These are phyloP conservation scores for Sporobolomyces roseus DNA, from an alignment of 768 basidiomycete genomes.

Conservation along the genomic window DNA sequence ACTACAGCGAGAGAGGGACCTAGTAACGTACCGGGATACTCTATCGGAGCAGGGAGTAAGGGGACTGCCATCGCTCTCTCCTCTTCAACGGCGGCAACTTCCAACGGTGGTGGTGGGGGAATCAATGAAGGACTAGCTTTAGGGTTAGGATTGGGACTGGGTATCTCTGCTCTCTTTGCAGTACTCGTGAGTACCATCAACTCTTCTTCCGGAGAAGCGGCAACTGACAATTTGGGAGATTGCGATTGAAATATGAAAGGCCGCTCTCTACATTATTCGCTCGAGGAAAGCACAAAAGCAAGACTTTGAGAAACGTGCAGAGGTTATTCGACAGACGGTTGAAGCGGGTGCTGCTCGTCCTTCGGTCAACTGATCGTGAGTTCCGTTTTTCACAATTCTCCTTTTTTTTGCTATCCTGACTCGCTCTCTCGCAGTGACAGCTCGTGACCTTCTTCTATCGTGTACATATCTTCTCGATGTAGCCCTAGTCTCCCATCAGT, in stretches of 20 bases:
- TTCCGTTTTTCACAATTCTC: not conserved
- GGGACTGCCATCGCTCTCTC: not conserved
- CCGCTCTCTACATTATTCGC: constrained; percentile 1
- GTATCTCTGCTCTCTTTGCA: not conserved
- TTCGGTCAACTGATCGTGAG: not conserved
- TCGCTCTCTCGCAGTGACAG: not conserved
- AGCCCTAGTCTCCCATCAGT: not conserved
- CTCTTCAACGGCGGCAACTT: not conserved
- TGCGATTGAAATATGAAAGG: not conserved
- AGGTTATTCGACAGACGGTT: not conserved
- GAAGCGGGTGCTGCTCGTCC: not conserved
- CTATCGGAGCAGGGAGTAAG: not conserved
- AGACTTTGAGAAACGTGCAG: constrained; percentile 23
- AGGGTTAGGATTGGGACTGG: constrained; percentile 14
- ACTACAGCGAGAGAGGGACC: not conserved
- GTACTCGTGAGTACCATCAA: not conserved
- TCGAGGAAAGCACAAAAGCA: not conserved
- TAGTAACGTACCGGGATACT: constrained; percentile 12
- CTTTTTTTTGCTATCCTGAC: not conserved
- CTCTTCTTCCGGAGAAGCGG: not conserved
- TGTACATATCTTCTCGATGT: not conserved
- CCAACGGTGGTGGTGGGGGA: not conserved
- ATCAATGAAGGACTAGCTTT: constrained; percentile 4
- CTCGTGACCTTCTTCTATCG: not conserved
- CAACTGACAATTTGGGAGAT: too few species aligned